Conservation (phyloP, 805 yeast genomes). For the Barnettozyma californica region DNA sequence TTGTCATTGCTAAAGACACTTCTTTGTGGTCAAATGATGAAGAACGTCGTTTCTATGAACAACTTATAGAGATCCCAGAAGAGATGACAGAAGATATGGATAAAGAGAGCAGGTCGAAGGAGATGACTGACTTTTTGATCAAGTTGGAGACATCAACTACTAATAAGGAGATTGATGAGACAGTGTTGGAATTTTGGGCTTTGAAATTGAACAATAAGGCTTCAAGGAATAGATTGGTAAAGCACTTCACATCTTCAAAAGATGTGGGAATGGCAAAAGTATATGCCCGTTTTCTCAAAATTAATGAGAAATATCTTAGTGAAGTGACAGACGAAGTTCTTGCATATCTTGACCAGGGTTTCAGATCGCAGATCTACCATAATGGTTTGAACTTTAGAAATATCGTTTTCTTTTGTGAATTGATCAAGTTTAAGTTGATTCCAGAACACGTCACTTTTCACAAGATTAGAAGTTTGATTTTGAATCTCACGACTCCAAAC, state of each 20-base stretch:
- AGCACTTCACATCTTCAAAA: constrained; percentile 46
- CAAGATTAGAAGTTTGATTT: constrained; percentile 56
- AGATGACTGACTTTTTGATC: constrained; percentile 37
- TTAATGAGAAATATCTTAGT: constrained; percentile 43
- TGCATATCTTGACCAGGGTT: constrained; percentile 49
- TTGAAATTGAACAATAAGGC: constrained; percentile 64
- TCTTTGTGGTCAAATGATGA: constrained; percentile 62
- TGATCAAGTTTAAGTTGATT: constrained; percentile 69
- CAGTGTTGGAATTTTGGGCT: constrained; percentile 43
- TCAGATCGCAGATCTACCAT: constrained; percentile 55
- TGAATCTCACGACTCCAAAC: constrained; percentile 44
- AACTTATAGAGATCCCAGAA: constrained; percentile 39
- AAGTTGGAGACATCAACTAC: constrained; percentile 39
- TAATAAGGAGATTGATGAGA: constrained; percentile 45
- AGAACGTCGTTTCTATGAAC: constrained; percentile 59
- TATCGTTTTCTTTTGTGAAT: constrained; percentile 63
- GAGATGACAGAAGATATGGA: constrained; percentile 26
- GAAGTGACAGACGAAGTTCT: constrained; percentile 50
- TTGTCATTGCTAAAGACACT: constrained; percentile 26
- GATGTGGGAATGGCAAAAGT: constrained; percentile 42
- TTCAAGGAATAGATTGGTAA: constrained; percentile 54
- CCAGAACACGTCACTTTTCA: constrained; percentile 72
- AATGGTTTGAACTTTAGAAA: constrained; percentile 47
- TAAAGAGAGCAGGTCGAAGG: constrained; percentile 28
- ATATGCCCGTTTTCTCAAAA: constrained; percentile 66